A percentile compares a stretch with the other conserved stretches of the same genome.
Conservation (phyloP, 768 basidiomycete genomes). For the Clavaria fumosa region DNA sequence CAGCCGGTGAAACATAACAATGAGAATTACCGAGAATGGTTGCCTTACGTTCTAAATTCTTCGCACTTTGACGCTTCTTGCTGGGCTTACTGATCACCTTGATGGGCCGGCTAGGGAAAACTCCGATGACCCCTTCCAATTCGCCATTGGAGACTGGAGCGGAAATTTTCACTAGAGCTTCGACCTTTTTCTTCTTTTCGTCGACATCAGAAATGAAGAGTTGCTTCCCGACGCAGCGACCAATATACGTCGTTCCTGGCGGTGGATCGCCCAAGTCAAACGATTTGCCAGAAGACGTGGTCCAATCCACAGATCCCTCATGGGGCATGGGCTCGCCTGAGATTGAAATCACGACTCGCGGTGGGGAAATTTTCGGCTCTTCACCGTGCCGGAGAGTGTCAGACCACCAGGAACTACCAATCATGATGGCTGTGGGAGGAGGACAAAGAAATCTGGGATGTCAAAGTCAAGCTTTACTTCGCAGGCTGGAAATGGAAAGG, state of each 20-base stretch:
- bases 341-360: slow-evolving; percentile 77
- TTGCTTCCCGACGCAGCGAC: slow-evolving; percentile 87
- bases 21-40: slow-evolving; percentile 8
- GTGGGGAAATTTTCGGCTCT: slow-evolving; percentile 59
- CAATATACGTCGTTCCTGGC: slow-evolving; percentile 75
- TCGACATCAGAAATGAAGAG: slow-evolving; percentile 92
- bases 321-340: slow-evolving; percentile 80
- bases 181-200: slow-evolving; percentile 91
- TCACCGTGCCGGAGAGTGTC: slow-evolving; percentile 62
- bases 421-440: slow-evolving; percentile 86
- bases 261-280: slow-evolving; percentile 72
- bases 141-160: slow-evolving; percentile 69
- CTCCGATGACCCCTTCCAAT: slow-evolving; percentile 70
- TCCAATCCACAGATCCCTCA: slow-evolving; percentile 82
- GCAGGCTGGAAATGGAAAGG: slow-evolving; percentile 1
- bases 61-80: slow-evolving; percentile 90
- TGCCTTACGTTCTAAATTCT: slow-evolving; percentile 78
- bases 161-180: slow-evolving; percentile 81
- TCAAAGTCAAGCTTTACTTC: slow-evolving; percentile 9
- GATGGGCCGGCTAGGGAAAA: slow-evolving; percentile 88
- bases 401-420: slow-evolving; percentile 91
- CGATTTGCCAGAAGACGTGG: slow-evolving; percentile 65
- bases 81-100: slow-evolving; percentile 97
- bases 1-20: slow-evolving; percentile 5
- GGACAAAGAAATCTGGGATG: slow-evolving; percentile 68